Percentiles rank a stretch among this genome's conserved stretches.
These are phyloP conservation scores for Solanum corneliomulleri DNA, from an alignment of 257 asterid genomes.

Conservation along the genomic window DNA sequence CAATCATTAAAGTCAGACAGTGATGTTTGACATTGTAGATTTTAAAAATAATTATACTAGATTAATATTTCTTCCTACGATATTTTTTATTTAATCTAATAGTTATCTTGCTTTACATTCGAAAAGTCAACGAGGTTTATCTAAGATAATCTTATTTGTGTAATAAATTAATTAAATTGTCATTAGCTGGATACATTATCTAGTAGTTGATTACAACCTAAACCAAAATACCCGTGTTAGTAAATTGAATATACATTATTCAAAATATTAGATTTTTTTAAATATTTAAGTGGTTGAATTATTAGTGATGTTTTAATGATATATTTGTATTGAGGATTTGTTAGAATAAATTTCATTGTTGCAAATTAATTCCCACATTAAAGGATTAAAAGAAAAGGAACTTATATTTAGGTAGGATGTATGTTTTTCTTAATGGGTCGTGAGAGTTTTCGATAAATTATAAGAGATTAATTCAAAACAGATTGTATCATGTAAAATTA, in stretches of 20 bases:
- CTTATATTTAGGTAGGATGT: background rate
- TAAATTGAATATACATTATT: background rate
- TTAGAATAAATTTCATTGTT: too few species aligned
- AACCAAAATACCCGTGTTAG: background rate
- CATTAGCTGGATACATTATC: background rate
- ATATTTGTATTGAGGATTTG: too few species aligned
- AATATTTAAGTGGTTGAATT: background rate
- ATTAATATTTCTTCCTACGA: background rate
- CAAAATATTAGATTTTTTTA: background rate
- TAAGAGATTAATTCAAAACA: background rate
- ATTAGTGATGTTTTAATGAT: too few species aligned
- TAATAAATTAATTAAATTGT: background rate
- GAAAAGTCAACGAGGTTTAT: background rate
- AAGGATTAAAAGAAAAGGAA: too few species aligned
- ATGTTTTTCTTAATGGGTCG: background rate
- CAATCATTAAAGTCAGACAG: background rate
- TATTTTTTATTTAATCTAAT: background rate
- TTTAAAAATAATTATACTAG: background rate
- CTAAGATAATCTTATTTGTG: background rate
- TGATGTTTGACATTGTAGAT: background rate
- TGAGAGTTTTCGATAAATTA: too few species aligned
- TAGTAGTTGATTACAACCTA: background rate
- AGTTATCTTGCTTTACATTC: background rate
- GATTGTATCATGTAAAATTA: too few species aligned
- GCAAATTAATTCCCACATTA: too few species aligned